These are phyloP conservation scores for Stephania cephalantha DNA, from an alignment of 164 flowering plant genomes.

Conservation along the genomic window DNA sequence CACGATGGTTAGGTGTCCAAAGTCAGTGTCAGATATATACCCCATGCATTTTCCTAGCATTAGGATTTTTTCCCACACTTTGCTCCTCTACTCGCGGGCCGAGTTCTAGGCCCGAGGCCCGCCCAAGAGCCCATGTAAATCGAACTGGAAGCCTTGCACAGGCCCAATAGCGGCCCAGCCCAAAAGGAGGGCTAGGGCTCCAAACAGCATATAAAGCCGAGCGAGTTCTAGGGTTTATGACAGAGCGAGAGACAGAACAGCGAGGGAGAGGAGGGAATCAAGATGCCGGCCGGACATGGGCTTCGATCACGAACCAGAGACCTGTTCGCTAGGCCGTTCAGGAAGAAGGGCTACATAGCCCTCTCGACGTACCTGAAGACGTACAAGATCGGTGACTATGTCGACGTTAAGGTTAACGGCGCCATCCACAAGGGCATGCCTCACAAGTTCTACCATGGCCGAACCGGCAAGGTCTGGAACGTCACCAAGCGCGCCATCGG, in stretches of 20 bases:
- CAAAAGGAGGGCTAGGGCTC: not conserved
- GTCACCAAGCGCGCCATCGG: constrained; percentile 87
- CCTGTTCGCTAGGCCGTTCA: constrained; percentile 53
- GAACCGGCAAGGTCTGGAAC: constrained; percentile 79
- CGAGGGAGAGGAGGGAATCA: constrained; percentile 4
- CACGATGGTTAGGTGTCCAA: too few relatives aligned
- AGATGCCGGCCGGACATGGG: constrained; percentile 81
- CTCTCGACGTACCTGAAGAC: constrained; percentile 54
- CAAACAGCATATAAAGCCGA: not conserved
- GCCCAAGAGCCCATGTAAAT: too few relatives aligned
- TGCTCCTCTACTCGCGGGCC: too few relatives aligned
- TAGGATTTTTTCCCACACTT: too few relatives aligned
- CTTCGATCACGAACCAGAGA: constrained; percentile 64
- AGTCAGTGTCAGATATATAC: too few relatives aligned
- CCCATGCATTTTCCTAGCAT: too few relatives aligned
- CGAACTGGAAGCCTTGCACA: too few relatives aligned
- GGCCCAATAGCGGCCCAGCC: not conserved
- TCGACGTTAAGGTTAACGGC: constrained; percentile 75
- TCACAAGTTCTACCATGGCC: constrained; percentile 88
- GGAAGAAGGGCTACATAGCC: constrained; percentile 72
- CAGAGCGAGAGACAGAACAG: not conserved
- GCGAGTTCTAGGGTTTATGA: not conserved
- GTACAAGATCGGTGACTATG: constrained; percentile 56
- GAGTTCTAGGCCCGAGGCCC: too few relatives aligned
- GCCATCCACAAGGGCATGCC: constrained; percentile 92